phyloP scores from a whole-genome alignment of 31 red algal species.

The Odonthalia washingtoniensis region DNA sequence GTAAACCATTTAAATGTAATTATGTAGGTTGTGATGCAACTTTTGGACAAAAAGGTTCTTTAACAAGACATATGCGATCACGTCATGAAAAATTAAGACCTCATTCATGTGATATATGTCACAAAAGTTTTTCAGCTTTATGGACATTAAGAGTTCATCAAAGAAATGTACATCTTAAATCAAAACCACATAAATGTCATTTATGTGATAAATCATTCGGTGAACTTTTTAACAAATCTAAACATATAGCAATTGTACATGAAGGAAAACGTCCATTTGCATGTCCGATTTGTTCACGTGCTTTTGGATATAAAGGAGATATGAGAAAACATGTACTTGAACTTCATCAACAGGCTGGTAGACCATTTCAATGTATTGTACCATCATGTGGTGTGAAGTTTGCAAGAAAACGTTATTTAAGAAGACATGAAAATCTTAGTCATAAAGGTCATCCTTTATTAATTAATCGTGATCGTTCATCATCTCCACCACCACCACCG shows the following conservation, averaged over 20 bases:
- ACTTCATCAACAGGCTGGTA: slow-evolving; percentile 61
- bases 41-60: slow-evolving; percentile 84
- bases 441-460: slow-evolving; percentile 52
- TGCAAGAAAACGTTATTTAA: slow-evolving; percentile 65
- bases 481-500: neutral
- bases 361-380: slow-evolving; percentile 67
- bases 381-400: slow-evolving; percentile 74
- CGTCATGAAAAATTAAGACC: slow-evolving; percentile 67
- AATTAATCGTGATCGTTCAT: neutral
- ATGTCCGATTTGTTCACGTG: slow-evolving; percentile 69
- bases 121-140: slow-evolving; percentile 70
- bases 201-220: slow-evolving; percentile 80
- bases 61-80: slow-evolving; percentile 70
- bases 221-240: slow-evolving; percentile 77
- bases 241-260: slow-evolving; percentile 78
- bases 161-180: slow-evolving; percentile 79
- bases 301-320: slow-evolving; percentile 80
- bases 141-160: slow-evolving; percentile 80
- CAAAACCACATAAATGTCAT: slow-evolving; percentile 75
- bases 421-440: slow-evolving; percentile 71
- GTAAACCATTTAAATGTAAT: slow-evolving; percentile 65
- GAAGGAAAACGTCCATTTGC: slow-evolving; percentile 66
- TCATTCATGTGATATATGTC: slow-evolving; percentile 63
- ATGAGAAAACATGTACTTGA: slow-evolving; percentile 79
- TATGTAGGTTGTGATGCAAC: slow-evolving; percentile 59